A percentile compares a stretch with the other conserved stretches of the same genome.
Conservation (phyloP, 2,329 filamentous ascomycete species). For the Ophiocordyceps australis region DNA sequence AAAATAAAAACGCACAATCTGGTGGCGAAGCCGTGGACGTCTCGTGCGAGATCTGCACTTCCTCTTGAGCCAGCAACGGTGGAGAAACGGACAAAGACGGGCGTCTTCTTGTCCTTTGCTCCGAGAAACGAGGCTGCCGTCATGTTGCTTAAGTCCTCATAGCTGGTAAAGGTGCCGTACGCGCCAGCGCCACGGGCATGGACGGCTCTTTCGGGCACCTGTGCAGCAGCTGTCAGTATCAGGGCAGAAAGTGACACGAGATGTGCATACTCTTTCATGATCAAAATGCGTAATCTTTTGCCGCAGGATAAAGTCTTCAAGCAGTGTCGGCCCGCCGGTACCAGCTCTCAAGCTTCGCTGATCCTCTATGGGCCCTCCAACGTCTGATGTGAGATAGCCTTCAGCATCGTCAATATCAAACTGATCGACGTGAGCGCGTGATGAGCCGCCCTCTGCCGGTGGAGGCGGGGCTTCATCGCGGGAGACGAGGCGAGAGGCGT, state of each 20-base stretch:
- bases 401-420: conserved; percentile 33
- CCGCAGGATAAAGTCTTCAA: conserved; percentile 57
- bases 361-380: conserved; percentile 49
- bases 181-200: conserved; percentile 54
- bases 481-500: background rate
- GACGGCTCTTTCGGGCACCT: conserved; percentile 44
- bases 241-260: too few species aligned
- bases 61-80: conserved; percentile 54
- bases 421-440: conserved; percentile 12
- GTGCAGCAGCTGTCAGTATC: background rate
- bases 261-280: conserved; percentile 39
- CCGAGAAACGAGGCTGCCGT: conserved; percentile 48
- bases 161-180: conserved; percentile 52
- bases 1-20: conserved; percentile 14
- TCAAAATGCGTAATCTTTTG: conserved; percentile 58
- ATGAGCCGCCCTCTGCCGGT: conserved; percentile 5
- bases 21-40: conserved; percentile 54
- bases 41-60: conserved; percentile 50
- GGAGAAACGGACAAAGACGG: conserved; percentile 54
- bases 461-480: too few species aligned
- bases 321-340: conserved; percentile 43
- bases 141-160: conserved; percentile 47
- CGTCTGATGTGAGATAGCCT: conserved; percentile 44
- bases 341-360: conserved; percentile 51
- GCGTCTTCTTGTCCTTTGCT: conserved; percentile 33